Conservation (phyloP, 768 basidiomycete genomes). For the Collybiopsis luxurians region DNA sequence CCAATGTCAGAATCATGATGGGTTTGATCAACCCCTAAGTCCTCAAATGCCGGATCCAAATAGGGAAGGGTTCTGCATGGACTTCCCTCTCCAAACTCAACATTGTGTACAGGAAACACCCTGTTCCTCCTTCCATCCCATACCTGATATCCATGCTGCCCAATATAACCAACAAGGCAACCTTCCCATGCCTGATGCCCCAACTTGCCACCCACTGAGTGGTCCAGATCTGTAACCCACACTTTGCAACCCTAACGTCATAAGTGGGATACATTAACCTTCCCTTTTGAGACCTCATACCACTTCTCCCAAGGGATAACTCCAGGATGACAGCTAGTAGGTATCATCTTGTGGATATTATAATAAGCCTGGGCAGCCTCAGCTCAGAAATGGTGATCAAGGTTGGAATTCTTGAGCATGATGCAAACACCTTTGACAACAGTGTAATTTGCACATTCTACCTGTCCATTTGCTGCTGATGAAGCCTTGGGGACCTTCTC, state of each 20-base stretch:
- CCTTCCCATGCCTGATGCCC: slow-evolving; percentile 14
- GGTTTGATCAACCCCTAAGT: no score
- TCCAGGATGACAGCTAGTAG: neutral
- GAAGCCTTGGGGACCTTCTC: neutral
- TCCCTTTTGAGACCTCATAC: neutral
- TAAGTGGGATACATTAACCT: slow-evolving; percentile 13
- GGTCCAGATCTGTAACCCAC: slow-evolving; percentile 15
- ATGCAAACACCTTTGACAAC: neutral
- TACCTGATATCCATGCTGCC: slow-evolving; percentile 6
- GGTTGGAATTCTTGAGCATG: neutral
- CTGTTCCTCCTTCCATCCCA: neutral
- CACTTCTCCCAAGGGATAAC: neutral
- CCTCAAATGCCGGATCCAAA: no score
- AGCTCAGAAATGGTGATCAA: neutral
- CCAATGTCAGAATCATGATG: no score
- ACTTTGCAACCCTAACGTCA: slow-evolving; percentile 10
- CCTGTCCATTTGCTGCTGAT: neutral
- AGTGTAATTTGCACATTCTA: neutral
- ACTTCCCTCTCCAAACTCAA: slow-evolving; percentile 6
- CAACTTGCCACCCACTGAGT: slow-evolving; percentile 10
- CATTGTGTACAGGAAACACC: slow-evolving; percentile 10
- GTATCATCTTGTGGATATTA: neutral
- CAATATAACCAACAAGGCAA: slow-evolving; percentile 15
- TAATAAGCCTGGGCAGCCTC: neutral
- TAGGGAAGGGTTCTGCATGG: neutral